Evolutionary conservation across 441 rosid genomes (phyloP), one percentile per base, ranked within the genome.

Genomic region (Cnidoscolus chayamansa): DNA sequence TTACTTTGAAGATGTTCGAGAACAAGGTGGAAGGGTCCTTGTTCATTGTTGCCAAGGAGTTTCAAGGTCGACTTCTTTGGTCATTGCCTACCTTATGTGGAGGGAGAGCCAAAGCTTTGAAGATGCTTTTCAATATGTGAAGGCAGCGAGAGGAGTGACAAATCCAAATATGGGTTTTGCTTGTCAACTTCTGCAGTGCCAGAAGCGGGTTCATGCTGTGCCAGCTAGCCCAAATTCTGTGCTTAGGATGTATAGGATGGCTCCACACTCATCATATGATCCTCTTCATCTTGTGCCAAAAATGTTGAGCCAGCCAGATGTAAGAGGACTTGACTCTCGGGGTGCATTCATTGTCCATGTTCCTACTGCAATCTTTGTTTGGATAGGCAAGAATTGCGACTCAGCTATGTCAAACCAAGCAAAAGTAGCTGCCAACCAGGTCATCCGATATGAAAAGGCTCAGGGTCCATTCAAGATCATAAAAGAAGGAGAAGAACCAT

Each of bases 111-210:
- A 87, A 83, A 88, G 88, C 77, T 90, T 90, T 68, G 91, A 90
- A 58, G 93, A 88, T 63, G 96, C 96, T 1, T 90, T 90, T 79
- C 93, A 82, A 45, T 82, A 75, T 67, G 96, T 90, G 63, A 90
- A 88, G 87, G 89, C 90, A n/a, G 91, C 93, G 1, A 78, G 93
- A 71, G 91, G 93, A 31, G 89, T 90, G 66, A 86, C 96, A 0
- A 86, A 90, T 62, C 96, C 96, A 8, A 90, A 90, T 68, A 88
- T 89, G 83, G 96, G 96, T 53, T 90, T 90, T 73, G 93, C 96
- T 67, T 86, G 90, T 69, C 93, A 90, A 71, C 90, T 90, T 72
- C 74, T 90, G 68, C 91, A 78, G 89, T 87, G 93, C 83, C 96
- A 90, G 80, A 88, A 90, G 82, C 76, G 96, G 65, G 96, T 87